Evolutionary conservation across 2,329 filamentous ascomycete species (phyloP).

Genomic region (Mariannaea sp.): DNA sequence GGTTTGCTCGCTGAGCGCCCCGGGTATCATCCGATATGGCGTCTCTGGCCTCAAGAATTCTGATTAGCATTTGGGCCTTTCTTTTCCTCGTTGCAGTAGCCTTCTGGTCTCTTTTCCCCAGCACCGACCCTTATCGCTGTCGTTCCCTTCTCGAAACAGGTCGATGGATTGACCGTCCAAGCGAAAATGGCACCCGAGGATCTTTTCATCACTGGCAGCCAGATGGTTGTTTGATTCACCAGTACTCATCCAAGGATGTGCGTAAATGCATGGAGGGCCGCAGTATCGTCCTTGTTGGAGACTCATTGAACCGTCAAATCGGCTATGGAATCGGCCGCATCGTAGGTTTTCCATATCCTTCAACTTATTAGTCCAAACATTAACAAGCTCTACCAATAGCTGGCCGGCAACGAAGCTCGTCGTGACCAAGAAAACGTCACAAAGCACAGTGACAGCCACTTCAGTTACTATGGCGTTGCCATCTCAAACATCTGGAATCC

Average conservation of each 20-base stretch:
- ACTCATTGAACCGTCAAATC: conserved; percentile 61
- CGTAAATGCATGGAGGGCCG: conserved; percentile 55
- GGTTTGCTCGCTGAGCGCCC: not conserved
- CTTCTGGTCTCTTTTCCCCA: conserved; percentile 1
- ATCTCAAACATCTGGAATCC: conserved; percentile 7
- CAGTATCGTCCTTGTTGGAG: conserved; percentile 61
- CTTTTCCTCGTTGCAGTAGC: conserved; percentile 4
- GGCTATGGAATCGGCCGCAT: conserved; percentile 48
- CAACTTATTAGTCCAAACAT: not conserved
- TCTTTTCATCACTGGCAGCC: conserved; percentile 60
- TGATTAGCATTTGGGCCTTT: not conserved
- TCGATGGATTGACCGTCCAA: conserved; percentile 49
- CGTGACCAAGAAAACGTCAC: not conserved
- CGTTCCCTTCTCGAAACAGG: conserved; percentile 54
- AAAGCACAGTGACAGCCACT: not conserved
- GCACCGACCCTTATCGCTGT: conserved; percentile 57
- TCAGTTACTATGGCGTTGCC: conserved; percentile 3
- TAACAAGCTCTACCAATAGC: not conserved
- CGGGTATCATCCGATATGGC: not conserved
- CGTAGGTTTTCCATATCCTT: not conserved
- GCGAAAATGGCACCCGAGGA: conserved; percentile 34
- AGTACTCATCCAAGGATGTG: conserved; percentile 57
- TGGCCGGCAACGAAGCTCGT: conserved; percentile 4
- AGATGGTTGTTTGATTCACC: conserved; percentile 60
- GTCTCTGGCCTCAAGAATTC: not conserved